Conservation (phyloP, 2,329 filamentous ascomycete genomes). For the Cordyceps cateniannulata region DNA sequence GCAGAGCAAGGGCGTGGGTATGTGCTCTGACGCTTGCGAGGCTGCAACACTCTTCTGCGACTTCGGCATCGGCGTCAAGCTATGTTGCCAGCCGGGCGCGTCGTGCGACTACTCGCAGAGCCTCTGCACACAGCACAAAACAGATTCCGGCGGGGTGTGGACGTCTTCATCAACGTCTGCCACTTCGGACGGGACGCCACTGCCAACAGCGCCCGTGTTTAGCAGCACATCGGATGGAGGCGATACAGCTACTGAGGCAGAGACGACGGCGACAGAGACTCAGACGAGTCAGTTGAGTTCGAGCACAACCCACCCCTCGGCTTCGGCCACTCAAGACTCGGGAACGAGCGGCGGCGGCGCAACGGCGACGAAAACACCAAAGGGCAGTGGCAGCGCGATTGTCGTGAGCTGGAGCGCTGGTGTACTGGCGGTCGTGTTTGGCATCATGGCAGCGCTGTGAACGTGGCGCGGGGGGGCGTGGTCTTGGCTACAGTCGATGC, state of each 20-base stretch:
- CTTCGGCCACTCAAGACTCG: background rate
- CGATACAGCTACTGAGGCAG: background rate
- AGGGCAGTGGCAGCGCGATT: conserved; percentile 1
- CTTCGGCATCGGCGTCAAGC: background rate
- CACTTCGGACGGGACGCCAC: background rate
- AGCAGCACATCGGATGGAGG: background rate
- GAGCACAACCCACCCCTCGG: background rate
- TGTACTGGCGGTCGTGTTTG: conserved; percentile 4
- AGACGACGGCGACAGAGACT: background rate
- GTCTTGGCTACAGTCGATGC: background rate
- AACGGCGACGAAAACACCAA: conserved; percentile 4
- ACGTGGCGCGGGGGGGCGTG: background rate
- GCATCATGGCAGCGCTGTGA: conserved; percentile 1
- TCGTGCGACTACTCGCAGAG: conserved; percentile 7
- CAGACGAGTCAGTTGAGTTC: background rate
- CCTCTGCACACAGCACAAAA: conserved; percentile 4
- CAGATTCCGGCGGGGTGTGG: conserved; percentile 1
- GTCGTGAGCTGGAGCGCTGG: conserved; percentile 7
- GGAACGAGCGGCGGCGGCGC: background rate
- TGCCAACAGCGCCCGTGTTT: conserved; percentile 5
- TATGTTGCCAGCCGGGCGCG: conserved; percentile 8
- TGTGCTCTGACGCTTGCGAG: conserved; percentile 5
- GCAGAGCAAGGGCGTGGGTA: conserved; percentile 2
- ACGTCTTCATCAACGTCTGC: background rate
- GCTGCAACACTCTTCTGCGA: background rate